Conservation (phyloP, 371 early-diverging fungal genomes). For the Mucor circinelloides region DNA sequence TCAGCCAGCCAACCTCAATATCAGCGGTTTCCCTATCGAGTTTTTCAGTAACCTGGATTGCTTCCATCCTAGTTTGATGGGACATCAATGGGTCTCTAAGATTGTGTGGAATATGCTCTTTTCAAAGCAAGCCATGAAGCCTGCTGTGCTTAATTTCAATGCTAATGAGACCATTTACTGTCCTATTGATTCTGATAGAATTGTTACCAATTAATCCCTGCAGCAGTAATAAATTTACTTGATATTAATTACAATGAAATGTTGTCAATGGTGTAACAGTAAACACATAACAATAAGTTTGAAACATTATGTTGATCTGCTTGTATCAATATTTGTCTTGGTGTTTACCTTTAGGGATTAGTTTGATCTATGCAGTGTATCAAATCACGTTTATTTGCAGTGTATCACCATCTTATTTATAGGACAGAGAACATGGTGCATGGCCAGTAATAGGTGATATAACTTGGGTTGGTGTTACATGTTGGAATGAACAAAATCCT, state of each 20-base stretch:
- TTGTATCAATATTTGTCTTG: no score
- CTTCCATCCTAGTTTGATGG: slow-evolving; percentile 20
- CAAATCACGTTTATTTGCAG: background rate
- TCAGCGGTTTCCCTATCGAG: slow-evolving; percentile 27
- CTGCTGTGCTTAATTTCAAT: slow-evolving; percentile 26
- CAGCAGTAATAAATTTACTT: background rate
- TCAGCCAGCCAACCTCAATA: slow-evolving; percentile 23
- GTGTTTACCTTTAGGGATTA: background rate
- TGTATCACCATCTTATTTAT: background rate
- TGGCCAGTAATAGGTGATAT: background rate
- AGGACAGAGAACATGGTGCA: background rate
- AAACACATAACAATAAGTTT: background rate
- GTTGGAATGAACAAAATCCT: background rate
- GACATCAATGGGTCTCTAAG: slow-evolving; percentile 28
- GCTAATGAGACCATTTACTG: slow-evolving; percentile 32
- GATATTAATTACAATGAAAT: background rate
- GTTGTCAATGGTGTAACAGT: background rate
- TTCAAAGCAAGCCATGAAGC: slow-evolving; percentile 7
- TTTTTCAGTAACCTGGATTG: slow-evolving; percentile 29
- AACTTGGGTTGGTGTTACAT: background rate
- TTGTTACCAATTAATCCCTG: slow-evolving; percentile 20
- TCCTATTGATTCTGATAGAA: slow-evolving; percentile 42
- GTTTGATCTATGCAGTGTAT: background rate
- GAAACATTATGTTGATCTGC: background rate
- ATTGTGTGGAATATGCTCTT: slow-evolving; percentile 12